Base-by-base conservation (phyloP, 2,329 filamentous ascomycete genomes). In the Exophiala bonariae region DNA sequence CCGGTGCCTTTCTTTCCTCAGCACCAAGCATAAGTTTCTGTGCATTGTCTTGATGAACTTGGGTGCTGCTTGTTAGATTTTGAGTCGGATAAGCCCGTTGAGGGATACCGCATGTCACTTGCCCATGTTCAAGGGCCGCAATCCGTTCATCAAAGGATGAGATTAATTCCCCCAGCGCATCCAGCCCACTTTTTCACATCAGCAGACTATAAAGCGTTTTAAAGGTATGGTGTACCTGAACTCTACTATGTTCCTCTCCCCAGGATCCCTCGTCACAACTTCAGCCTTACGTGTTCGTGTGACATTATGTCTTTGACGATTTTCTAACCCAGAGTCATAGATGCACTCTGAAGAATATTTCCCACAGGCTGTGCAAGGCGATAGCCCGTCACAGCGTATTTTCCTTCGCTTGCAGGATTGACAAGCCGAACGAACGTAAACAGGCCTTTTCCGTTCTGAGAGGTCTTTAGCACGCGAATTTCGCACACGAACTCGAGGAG, bases 111-210 rank as follows among this genome's bases (percentile, higher is more conserved):
- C 28, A 23, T 13, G 23, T 23, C 14, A n/a, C 31, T 26, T 10
- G 14, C 3, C 34, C 41, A 11, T 16, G 46, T 41, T 49, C 46
- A 9, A 49, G 41, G 6, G 40, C 7, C 11, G 46, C 46, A 30
- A 49, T 37, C 35, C 44, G 44, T 20, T 16, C 34, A 20, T 49
- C 40, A 22, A 49, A 35, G 16, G 13, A 22, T 20, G 40, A 30
- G 9, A 44, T 41, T 16, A 49, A 20, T n/a, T 35, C 41, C n/a
- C 28, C 44, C 14, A 49, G 35, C 17, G 44, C 46, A 18, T 23
- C 17, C 6, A 49, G 28, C 13, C 46, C 41, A 39, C 46, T 40
- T n/a, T n/a, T n/a, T n/a, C n/a, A n/a, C n/a, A n/a, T n/a, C n/a
- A n/a, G n/a, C n/a, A n/a, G n/a, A n/a, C n/a, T n/a, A n/a, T n/a